phyloP scores from a whole-genome alignment of 345 rosid genomes.

The Lepidium didymum region DNA sequence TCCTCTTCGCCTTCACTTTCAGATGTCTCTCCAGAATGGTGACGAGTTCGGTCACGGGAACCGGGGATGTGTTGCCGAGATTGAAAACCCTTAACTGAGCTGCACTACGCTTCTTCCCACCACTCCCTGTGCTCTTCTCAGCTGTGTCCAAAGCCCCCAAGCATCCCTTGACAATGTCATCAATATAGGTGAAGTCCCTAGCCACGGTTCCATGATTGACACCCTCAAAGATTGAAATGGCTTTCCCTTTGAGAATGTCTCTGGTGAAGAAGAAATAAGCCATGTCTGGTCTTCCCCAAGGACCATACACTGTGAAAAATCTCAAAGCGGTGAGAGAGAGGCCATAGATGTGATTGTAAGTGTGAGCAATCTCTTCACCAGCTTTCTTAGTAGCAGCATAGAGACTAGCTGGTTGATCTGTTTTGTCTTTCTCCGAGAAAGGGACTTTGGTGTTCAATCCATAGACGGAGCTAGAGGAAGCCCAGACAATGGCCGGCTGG shows the following conservation, averaged over 20 bases:
- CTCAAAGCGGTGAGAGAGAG: conserved; percentile 43
- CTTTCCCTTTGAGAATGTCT: conserved; percentile 42
- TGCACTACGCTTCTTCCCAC: conserved; percentile 78
- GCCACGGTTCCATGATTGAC: conserved; percentile 36
- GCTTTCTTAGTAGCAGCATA: conserved; percentile 58
- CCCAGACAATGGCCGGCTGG: conserved; percentile 50
- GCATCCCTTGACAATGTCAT: conserved; percentile 91
- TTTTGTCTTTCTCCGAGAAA: conserved; percentile 45
- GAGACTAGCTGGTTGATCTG: conserved; percentile 44
- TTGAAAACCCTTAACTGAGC: conserved; percentile 88
- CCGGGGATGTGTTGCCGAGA: conserved; percentile 89
- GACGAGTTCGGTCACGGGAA: conserved; percentile 68
- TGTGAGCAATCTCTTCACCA: conserved; percentile 49
- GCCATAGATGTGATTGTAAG: conserved; percentile 47
- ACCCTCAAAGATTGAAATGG: conserved; percentile 34
- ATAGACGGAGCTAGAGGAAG: conserved; percentile 53
- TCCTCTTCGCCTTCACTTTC: conserved; percentile 82
- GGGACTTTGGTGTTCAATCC: conserved; percentile 46
- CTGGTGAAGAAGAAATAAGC: conserved; percentile 50
- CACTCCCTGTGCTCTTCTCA: conserved; percentile 82
- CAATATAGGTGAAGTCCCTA: conserved; percentile 54
- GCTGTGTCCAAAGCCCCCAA: conserved; percentile 82
- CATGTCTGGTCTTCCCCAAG: conserved; percentile 53
- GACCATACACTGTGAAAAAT: conserved; percentile 49
- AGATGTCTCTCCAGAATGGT: conserved; percentile 72